A percentile compares a stretch with the other conserved stretches of the same genome.
Evolutionary conservation across 192 early-diverging fungal genomes (phyloP).

Genomic region (Coemansia sp.): DNA sequence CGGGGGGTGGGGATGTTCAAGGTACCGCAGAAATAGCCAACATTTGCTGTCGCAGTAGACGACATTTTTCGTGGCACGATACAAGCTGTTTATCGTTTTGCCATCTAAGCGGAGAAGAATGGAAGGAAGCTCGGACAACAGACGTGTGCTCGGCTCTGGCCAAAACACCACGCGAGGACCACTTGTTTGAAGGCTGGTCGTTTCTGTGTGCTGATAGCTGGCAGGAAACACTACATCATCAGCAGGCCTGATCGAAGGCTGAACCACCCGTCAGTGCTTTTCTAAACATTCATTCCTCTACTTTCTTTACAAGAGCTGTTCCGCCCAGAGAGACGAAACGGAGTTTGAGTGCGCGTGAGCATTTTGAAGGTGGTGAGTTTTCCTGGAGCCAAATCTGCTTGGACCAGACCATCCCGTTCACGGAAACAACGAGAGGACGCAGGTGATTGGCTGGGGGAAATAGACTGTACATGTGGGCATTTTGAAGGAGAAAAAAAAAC

Average conservation of each 20-base stretch:
- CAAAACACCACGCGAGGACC: neutral
- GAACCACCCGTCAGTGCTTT: too few relatives aligned
- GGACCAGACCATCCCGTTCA: neutral
- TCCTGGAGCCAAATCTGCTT: too few relatives aligned
- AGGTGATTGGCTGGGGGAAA: conserved; percentile 6
- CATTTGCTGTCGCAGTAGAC: neutral
- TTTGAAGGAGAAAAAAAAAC: neutral
- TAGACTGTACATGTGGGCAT: neutral
- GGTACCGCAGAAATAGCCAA: neutral
- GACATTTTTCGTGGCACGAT: neutral
- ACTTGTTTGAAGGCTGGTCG: too few relatives aligned
- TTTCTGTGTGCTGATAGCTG: neutral
- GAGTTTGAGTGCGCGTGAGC: neutral
- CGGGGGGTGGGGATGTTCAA: neutral
- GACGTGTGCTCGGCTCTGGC: neutral
- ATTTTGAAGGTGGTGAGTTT: neutral
- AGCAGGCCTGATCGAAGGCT: too few relatives aligned
- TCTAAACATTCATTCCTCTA: too few relatives aligned
- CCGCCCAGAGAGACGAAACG: too few relatives aligned
- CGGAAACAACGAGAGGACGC: neutral
- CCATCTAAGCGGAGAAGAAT: neutral
- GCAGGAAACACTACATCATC: too few relatives aligned
- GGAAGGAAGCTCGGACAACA: neutral
- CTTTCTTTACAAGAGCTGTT: too few relatives aligned
- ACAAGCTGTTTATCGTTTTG: neutral